phyloP scores from a whole-genome alignment of 192 early-diverging fungal genomes.

The Nowakowskiella sp. region DNA sequence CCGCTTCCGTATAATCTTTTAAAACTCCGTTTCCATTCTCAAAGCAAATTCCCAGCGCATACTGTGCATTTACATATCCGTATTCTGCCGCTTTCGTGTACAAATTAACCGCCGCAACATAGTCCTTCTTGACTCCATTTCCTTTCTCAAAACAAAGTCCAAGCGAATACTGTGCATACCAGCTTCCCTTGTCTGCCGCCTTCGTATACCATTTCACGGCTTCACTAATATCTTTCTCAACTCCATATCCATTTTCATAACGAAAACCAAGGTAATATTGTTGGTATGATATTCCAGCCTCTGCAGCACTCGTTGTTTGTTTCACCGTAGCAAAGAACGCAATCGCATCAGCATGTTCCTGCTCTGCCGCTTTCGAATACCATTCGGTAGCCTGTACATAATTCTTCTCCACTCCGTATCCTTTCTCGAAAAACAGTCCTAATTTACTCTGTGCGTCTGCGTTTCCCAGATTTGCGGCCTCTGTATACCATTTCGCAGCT shows the following conservation, averaged over 20 bases:
- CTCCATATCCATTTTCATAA: too few relatives aligned
- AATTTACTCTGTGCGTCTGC: not conserved
- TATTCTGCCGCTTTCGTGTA: slow-evolving; percentile 27
- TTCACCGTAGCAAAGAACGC: slow-evolving; percentile 1
- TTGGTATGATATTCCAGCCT: not conserved
- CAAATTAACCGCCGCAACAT: slow-evolving; percentile 20
- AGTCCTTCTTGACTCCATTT: slow-evolving; percentile 12
- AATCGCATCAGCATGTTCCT: slow-evolving; percentile 14
- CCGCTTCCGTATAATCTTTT: slow-evolving; percentile 31
- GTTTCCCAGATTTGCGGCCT: too few relatives aligned
- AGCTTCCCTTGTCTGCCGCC: too few relatives aligned
- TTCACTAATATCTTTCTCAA: not conserved
- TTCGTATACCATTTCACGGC: too few relatives aligned
- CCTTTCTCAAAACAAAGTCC: slow-evolving; percentile 30
- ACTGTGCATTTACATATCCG: slow-evolving; percentile 18
- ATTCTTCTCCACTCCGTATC: slow-evolving; percentile 1
- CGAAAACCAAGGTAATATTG: too few relatives aligned
- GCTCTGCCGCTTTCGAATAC: slow-evolving; percentile 13
- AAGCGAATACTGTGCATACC: slow-evolving; percentile 22
- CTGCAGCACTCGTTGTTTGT: not conserved
- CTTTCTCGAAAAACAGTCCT: not conserved
- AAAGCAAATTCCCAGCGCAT: slow-evolving; percentile 28
- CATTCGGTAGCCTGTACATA: slow-evolving; percentile 7
- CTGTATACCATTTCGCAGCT: not conserved
- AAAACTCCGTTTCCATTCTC: slow-evolving; percentile 31